Conservation (phyloP, 208 protist species). For the Crithidia sp. region DNA sequence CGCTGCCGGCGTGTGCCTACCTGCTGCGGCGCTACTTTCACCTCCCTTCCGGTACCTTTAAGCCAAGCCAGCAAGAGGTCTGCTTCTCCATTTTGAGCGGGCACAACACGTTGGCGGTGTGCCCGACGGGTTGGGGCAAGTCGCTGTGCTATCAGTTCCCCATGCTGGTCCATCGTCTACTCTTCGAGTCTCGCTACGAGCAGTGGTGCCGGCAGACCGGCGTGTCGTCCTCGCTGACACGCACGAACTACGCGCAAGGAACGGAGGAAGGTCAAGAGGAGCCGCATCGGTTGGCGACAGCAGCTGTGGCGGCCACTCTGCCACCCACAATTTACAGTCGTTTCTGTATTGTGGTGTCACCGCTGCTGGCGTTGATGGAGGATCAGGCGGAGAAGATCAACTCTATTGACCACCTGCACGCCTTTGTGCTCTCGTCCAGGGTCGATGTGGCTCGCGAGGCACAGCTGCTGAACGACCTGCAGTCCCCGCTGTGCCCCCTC, state of each 20-base stretch:
- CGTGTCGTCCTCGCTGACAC: neutral
- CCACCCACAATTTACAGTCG: conserved; percentile 33
- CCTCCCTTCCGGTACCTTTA: conserved; percentile 67
- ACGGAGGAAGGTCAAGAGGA: neutral
- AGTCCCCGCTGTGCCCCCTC: conserved; percentile 47
- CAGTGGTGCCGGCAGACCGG: conserved; percentile 37
- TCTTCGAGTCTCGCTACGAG: conserved; percentile 55
- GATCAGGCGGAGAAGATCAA: conserved; percentile 91
- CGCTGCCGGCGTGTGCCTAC: conserved; percentile 55
- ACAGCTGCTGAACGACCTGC: conserved; percentile 46
- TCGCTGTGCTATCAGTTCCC: conserved; percentile 96
- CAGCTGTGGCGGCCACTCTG: neutral
- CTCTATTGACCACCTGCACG: conserved; percentile 30
- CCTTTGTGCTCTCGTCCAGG: conserved; percentile 63
- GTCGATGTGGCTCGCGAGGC: conserved; percentile 49
- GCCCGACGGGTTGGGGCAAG: conserved; percentile 97
- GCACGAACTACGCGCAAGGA: neutral
- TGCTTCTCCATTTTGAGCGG: conserved; percentile 68
- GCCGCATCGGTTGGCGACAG: neutral
- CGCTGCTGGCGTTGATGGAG: conserved; percentile 96
- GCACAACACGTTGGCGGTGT: conserved; percentile 87
- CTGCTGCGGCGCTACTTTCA: conserved; percentile 65
- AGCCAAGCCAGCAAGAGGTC: conserved; percentile 79
- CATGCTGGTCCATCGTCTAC: conserved; percentile 82
- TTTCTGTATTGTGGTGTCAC: conserved; percentile 93